Evolutionary conservation across 768 basidiomycete genomes (phyloP).

Genomic region (Tylopilus plumbeoviolaceoides): DNA sequence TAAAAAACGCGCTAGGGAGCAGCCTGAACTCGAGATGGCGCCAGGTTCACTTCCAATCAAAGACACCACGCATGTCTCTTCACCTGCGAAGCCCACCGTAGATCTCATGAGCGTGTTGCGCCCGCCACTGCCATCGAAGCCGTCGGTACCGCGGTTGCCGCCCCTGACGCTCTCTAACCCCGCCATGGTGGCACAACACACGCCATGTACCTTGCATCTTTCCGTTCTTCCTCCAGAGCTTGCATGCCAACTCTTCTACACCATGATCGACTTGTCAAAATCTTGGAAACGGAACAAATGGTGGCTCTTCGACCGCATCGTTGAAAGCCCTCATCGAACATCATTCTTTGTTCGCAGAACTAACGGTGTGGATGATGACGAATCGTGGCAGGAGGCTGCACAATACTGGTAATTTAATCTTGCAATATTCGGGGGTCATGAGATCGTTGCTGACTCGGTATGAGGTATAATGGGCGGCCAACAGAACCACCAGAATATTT

Average conservation of each 20-base stretch:
- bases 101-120: slow-evolving; percentile 58
- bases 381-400: slow-evolving; percentile 67
- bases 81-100: slow-evolving; percentile 31
- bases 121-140: slow-evolving; percentile 41
- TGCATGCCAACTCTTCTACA: slow-evolving; percentile 70
- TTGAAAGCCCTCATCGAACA: slow-evolving; percentile 82
- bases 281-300: slow-evolving; percentile 73
- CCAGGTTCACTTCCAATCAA: slow-evolving; percentile 10
- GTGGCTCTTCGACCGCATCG: slow-evolving; percentile 80
- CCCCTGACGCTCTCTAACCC: slow-evolving; percentile 64
- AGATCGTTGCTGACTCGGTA: slow-evolving; percentile 6
- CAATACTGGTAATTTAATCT: slow-evolving; percentile 57
- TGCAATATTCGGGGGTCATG: neutral
- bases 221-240: slow-evolving; percentile 70
- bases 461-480: slow-evolving; percentile 76
- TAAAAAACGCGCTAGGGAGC: slow-evolving; percentile 15
- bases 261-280: slow-evolving; percentile 58
- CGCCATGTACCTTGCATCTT: slow-evolving; percentile 70
- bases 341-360: slow-evolving; percentile 65
- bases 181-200: slow-evolving; percentile 60
- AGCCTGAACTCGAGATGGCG: neutral
- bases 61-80: slow-evolving; percentile 12
- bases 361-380: slow-evolving; percentile 40
- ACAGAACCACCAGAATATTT: slow-evolving; percentile 56
- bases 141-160: slow-evolving; percentile 35